Evolutionary conservation across 768 basidiomycete species (phyloP).

Genomic region (Lactarius psammicola): DNA sequence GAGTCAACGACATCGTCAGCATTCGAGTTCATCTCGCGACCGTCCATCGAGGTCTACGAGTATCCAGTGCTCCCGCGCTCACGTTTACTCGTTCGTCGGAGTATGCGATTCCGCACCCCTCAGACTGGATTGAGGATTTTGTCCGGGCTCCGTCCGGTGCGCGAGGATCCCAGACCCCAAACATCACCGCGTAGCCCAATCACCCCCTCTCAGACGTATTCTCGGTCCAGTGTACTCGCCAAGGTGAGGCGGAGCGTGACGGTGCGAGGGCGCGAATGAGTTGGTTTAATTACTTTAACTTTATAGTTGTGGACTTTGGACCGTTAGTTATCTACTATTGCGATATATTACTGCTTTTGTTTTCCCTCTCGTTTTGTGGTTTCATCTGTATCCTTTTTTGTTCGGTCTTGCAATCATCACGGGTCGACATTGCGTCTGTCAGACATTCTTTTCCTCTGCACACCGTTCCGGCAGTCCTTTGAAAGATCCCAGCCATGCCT

Average conservation of each 20-base stretch:
- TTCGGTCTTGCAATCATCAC: background rate
- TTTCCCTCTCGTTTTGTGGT: background rate
- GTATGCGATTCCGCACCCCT: background rate
- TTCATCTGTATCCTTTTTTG: background rate
- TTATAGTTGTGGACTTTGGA: background rate
- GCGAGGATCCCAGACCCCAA: conserved; percentile 8
- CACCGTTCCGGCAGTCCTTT: too few relatives aligned
- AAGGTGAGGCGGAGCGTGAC: conserved; percentile 17
- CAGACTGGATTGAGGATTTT: conserved; percentile 2
- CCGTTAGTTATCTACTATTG: conserved; percentile 6
- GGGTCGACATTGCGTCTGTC: background rate
- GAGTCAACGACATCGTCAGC: conserved; percentile 12
- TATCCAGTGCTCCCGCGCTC: conserved; percentile 15
- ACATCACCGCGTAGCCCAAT: background rate
- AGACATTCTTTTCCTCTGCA: background rate
- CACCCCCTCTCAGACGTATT: background rate
- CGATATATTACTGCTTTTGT: conserved; percentile 8
- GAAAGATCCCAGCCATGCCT: too few relatives aligned
- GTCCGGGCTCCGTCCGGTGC: conserved; percentile 6
- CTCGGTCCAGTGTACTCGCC: conserved; percentile 16
- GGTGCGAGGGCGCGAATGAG: conserved; percentile 8
- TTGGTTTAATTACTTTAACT: background rate
- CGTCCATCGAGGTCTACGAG: conserved; percentile 23
- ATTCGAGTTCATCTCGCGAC: conserved; percentile 24
- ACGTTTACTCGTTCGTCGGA: conserved; percentile 17